Conservation (phyloP, 306 rosid genomes). For the Prunus kanzakura region DNA sequence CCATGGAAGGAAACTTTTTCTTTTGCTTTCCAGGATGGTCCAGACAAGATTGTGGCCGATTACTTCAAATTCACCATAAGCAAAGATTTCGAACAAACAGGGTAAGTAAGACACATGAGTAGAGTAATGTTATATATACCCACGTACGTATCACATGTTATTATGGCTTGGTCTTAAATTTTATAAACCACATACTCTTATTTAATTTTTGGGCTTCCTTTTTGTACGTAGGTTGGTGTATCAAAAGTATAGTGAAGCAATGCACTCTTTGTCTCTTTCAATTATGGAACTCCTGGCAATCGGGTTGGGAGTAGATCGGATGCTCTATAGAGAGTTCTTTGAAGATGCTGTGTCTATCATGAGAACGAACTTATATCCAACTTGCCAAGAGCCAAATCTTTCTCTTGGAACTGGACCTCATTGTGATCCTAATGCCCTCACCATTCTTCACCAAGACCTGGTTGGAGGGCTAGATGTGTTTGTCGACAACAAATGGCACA, state of each 20-base stretch:
- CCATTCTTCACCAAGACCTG: conserved; percentile 70
- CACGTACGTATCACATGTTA: no score
- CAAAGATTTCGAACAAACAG: conserved; percentile 40
- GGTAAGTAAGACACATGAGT: conserved; percentile 32
- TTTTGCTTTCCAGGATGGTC: conserved; percentile 35
- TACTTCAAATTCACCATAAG: conserved; percentile 51
- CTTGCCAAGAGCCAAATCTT: conserved; percentile 43
- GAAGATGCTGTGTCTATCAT: conserved; percentile 55
- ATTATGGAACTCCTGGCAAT: conserved; percentile 58
- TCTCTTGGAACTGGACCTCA: conserved; percentile 79
- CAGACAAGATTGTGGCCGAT: conserved; percentile 28
- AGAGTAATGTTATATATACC: no score
- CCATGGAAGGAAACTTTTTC: conserved; percentile 91
- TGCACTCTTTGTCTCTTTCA: conserved; percentile 49
- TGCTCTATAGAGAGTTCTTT: conserved; percentile 43
- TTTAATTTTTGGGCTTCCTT: background rate
- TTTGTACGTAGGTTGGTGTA: conserved; percentile 32
- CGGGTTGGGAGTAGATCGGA: conserved; percentile 56
- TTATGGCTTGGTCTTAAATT: background rate
- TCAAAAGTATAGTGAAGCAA: conserved; percentile 58
- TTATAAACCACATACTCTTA: background rate
- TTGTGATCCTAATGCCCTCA: conserved; percentile 72
- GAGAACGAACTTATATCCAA: conserved; percentile 79
- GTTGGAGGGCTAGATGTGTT: conserved; percentile 77
- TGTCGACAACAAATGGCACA: conserved; percentile 48